Conservation (phyloP, 495 filamentous ascomycete species). For the Apiosordaria backusii region DNA sequence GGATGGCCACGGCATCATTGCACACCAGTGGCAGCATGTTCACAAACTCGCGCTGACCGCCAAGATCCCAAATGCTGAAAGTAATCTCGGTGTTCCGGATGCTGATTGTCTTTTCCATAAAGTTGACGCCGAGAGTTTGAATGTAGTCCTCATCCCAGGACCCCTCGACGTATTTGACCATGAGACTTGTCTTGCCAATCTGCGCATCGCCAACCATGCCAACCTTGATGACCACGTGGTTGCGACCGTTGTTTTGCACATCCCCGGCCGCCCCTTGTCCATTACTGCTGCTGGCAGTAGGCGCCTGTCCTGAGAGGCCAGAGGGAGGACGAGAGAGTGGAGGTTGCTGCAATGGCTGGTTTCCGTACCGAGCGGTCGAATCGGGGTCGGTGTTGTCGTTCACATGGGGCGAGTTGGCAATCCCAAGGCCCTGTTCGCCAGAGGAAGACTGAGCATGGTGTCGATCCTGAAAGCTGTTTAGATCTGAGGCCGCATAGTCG, state of each 20-base stretch:
- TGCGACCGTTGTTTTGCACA: conserved; percentile 55
- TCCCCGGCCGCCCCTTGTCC: conserved; percentile 33
- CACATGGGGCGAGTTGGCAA: conserved; percentile 29
- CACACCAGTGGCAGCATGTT: conserved; percentile 99
- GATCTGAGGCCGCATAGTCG: conserved; percentile 13
- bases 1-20: conserved; percentile 95
- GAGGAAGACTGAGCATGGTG: conserved; percentile 38
- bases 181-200: conserved; percentile 97
- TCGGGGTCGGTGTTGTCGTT: conserved; percentile 36
- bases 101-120: conserved; percentile 99
- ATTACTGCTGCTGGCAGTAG: conserved; percentile 31
- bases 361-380: conserved; percentile 39
- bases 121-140: conserved; percentile 96
- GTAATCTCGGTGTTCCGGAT: conserved; percentile 99
- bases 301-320: conserved; percentile 44
- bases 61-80: conserved; percentile 98
- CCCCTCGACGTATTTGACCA: conserved; percentile 99
- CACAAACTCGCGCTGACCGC: conserved; percentile 96
- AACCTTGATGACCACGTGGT: conserved; percentile 97
- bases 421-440: conserved; percentile 38
- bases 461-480: conserved; percentile 27
- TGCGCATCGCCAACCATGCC: conserved; percentile 99
- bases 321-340: conserved; percentile 49
- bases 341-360: conserved; percentile 36
- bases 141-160: conserved; percentile 99